These are phyloP conservation scores for Chaetomium tenue DNA, from an alignment of 495 filamentous ascomycete genomes.

Conservation along the genomic window DNA sequence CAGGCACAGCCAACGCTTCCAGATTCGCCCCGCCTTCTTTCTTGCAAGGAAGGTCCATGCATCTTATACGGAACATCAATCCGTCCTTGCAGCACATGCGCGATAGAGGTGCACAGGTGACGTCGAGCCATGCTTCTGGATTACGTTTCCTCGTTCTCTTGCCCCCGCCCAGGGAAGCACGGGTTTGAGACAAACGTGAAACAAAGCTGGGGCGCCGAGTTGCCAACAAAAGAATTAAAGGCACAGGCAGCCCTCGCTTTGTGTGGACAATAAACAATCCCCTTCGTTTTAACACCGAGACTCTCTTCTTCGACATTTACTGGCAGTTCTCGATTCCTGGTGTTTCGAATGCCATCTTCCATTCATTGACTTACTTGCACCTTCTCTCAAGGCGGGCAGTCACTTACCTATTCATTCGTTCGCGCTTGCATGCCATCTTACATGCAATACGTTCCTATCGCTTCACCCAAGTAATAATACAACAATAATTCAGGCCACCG, in stretches of 20 bases:
- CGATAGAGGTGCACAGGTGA: background rate
- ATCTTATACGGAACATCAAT: background rate
- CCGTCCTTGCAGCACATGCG: conserved; percentile 5
- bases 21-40: background rate
- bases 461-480: background rate
- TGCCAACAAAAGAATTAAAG: conserved; percentile 1
- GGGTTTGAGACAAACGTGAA: conserved; percentile 9
- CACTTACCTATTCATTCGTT: background rate
- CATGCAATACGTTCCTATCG: too few relatives aligned
- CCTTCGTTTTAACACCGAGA: background rate
- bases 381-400: background rate
- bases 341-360: background rate
- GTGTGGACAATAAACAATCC: background rate
- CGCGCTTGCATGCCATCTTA: too few relatives aligned
- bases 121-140: background rate
- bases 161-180: background rate
- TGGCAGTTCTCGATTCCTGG: background rate
- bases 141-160: background rate
- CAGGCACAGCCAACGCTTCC: too few relatives aligned
- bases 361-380: background rate
- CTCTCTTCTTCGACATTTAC: background rate
- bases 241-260: background rate
- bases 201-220: background rate
- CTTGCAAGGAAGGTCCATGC: background rate
- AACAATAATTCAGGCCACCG: background rate